Percentiles rank a stretch among this genome's conserved stretches.
These are phyloP conservation scores for Phoma sp. DNA, from an alignment of 2,329 filamentous ascomycete genomes.

Conservation along the genomic window DNA sequence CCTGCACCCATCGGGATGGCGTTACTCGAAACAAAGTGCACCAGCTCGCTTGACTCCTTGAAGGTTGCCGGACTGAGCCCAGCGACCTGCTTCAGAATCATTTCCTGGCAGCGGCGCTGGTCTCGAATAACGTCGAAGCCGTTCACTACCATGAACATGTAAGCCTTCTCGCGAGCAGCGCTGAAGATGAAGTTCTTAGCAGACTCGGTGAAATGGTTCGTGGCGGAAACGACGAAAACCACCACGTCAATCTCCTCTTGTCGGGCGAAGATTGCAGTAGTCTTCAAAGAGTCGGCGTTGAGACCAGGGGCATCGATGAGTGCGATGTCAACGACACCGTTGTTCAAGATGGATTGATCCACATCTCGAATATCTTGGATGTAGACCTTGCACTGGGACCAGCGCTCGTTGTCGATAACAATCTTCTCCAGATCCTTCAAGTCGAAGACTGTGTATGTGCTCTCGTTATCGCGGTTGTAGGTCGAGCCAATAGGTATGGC, in stretches of 20 bases:
- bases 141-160: slow-evolving; percentile 99
- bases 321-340: slow-evolving; percentile 96
- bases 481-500: slow-evolving; percentile 81
- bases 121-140: slow-evolving; percentile 94
- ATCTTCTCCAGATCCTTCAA: slow-evolving; percentile 83
- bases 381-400: slow-evolving; percentile 96
- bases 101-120: slow-evolving; percentile 87
- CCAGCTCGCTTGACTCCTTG: slow-evolving; percentile 90
- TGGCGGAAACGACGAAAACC: slow-evolving; percentile 95
- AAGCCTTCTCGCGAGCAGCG: slow-evolving; percentile 94
- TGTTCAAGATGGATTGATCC: slow-evolving; percentile 93
- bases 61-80: slow-evolving; percentile 89
- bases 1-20: slow-evolving; percentile 74
- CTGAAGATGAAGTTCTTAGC: slow-evolving; percentile 98
- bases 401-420: slow-evolving; percentile 85
- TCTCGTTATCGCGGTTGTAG: slow-evolving; percentile 91
- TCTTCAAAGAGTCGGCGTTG: slow-evolving; percentile 96
- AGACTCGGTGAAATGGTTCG: slow-evolving; percentile 96
- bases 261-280: slow-evolving; percentile 93
- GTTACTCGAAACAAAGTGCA: slow-evolving; percentile 98
- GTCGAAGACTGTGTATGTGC: slow-evolving; percentile 87
- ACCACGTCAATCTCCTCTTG: slow-evolving; percentile 99
- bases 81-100: slow-evolving; percentile 88
- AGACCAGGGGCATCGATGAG: slow-evolving; percentile 95
- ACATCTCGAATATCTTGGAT: slow-evolving; percentile 87